Evolutionary conservation across 371 early-diverging fungal genomes (phyloP), one percentile per base, ranked within the genome.

Genomic region (Mucor mucedo): DNA sequence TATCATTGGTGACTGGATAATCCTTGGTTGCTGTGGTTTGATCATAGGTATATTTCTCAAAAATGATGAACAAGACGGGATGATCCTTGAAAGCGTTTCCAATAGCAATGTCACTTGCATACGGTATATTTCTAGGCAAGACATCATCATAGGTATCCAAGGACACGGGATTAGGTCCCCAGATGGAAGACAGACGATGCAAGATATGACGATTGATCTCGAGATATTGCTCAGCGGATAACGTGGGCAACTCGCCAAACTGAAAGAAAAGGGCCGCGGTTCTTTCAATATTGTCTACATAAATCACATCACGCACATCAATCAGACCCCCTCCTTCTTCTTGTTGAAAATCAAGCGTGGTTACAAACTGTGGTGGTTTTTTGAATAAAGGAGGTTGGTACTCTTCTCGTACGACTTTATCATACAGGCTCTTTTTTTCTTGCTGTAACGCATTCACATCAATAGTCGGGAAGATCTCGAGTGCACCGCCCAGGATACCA

Each of bases 71-170:
- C 3, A 81, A 57, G 0, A 67, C 75, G 4, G 81, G 78, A 40
- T 81, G 78, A 50, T 81, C 81, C 48, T 78, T 78, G 58, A 81
- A 81, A 0, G 76, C 72, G 60, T 64, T 75, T 10, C 81, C 81
- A 48, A 76, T 81, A 2, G 62, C 52, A 28, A 78, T 75, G 35
- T 80, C 81, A n/a, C 76, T 72, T 57, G 50, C 42, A 60, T 68
- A 62, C 0, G 80, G 80, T 21, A 79, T 70, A 35, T 77, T 73
- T 32, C 52, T 63, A 13, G 80, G 80, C 3, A 80, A 55, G 2
- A 69, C 70, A 58, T 77, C 73, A 50, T 80, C 77, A 55, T 80
- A 80, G 1, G 64, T 62, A 28, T 71, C 68, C 30, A 75, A 16
- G 2, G 74, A 33, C n/a, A 68, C 68, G 8, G 67, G 50, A n/a